Evolutionary conservation across 306 rosid genomes (phyloP).

Genomic region (Lupinus albus): DNA sequence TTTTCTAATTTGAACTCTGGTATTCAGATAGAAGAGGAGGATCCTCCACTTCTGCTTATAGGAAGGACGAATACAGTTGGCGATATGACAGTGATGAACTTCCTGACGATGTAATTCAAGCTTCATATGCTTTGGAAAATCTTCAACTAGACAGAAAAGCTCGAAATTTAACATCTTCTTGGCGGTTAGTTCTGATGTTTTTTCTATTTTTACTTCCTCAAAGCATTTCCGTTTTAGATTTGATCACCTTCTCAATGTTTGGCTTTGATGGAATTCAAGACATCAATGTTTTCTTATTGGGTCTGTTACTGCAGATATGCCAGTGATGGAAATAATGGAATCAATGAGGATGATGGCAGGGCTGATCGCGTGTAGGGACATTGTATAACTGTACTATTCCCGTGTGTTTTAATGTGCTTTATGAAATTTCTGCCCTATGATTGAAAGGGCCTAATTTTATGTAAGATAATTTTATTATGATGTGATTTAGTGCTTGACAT

Average conservation of each 20-base stretch:
- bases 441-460: constrained; percentile 47
- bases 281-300: constrained; percentile 16
- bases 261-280: constrained; percentile 19
- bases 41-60: constrained; percentile 72
- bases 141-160: constrained; percentile 97
- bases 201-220: not conserved
- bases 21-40: constrained; percentile 96
- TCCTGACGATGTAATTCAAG: constrained; percentile 80
- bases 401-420: constrained; percentile 58
- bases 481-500: constrained; percentile 48
- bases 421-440: constrained; percentile 35
- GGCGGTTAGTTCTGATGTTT: constrained; percentile 74
- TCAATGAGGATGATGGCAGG: constrained; percentile 73
- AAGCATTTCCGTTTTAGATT: constrained; percentile 14
- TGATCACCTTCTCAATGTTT: not conserved
- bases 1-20: constrained; percentile 51
- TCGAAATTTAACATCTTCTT: constrained; percentile 93
- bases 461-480: constrained; percentile 50
- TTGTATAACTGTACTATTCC: constrained; percentile 38
- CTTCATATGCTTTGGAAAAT: constrained; percentile 87
- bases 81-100: constrained; percentile 85
- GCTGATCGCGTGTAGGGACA: constrained; percentile 67
- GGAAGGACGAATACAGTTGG: constrained; percentile 96
- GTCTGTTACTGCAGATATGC: constrained; percentile 64
- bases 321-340: constrained; percentile 66